A percentile compares a stretch with the other conserved stretches of the same genome.
Evolutionary conservation across 495 filamentous ascomycete genomes (phyloP).

Genomic region (Lasiosphaeria miniovina): DNA sequence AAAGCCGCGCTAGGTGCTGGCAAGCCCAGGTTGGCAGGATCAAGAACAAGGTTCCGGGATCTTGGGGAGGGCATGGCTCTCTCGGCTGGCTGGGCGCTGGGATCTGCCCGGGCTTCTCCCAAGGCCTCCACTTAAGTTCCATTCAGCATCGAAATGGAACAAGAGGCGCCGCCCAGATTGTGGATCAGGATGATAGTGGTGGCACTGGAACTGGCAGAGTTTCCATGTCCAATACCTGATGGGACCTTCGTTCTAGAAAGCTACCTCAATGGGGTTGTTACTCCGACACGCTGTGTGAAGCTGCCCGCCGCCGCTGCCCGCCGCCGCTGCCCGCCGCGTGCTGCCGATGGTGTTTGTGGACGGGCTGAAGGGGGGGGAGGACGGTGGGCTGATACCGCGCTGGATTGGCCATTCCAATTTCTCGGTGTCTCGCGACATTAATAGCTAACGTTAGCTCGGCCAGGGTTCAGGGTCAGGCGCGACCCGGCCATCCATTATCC

Average conservation of each 20-base stretch:
- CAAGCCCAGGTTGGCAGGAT: background rate
- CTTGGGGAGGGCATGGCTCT: conserved; percentile 2
- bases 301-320: no score
- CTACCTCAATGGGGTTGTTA: no score
- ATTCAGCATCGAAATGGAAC: no score
- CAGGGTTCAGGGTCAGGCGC: background rate
- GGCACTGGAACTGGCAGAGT: no score
- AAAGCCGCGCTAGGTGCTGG: background rate
- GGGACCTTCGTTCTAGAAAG: no score
- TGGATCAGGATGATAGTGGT: no score
- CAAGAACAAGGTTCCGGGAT: conserved; percentile 4
- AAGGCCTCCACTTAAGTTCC: no score
- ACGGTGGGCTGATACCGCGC: background rate
- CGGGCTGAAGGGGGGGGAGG: background rate
- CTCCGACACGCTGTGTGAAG: no score
- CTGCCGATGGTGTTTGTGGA: no score
- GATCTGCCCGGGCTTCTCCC: background rate
- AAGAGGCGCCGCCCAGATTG: no score
- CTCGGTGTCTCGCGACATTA: background rate
- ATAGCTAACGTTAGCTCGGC: background rate
- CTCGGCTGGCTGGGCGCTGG: background rate
- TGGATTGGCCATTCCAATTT: background rate
- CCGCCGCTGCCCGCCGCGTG: no score
- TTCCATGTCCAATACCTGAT: no score
- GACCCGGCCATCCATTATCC: background rate